phyloP scores from a whole-genome alignment of 495 filamentous ascomycete genomes.

The Xylaria intraflava region DNA sequence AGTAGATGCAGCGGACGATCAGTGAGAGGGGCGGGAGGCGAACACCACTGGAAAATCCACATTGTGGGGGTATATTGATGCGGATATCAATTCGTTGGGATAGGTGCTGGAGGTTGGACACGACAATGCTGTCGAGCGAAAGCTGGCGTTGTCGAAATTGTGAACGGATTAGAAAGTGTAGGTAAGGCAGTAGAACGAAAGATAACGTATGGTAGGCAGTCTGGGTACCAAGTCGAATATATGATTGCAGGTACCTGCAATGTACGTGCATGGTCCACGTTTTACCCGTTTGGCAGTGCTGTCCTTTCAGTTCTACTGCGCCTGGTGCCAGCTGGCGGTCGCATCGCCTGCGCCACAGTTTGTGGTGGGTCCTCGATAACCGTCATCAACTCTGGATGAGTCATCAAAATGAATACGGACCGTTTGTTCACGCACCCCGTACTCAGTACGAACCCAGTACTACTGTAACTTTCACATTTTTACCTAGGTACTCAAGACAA shows the following conservation, averaged over 20 bases:
- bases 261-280: too few relatives aligned
- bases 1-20: slow-evolving; percentile 19
- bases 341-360: background rate
- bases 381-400: too few relatives aligned
- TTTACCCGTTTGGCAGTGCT: slow-evolving; percentile 2
- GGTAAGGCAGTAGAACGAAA: background rate
- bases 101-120: background rate
- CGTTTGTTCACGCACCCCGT: too few relatives aligned
- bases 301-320: background rate
- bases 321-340: background rate
- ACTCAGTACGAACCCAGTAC: too few relatives aligned
- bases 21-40: slow-evolving; percentile 30
- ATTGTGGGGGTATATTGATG: slow-evolving; percentile 45
- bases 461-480: too few relatives aligned
- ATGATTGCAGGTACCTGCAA: too few relatives aligned
- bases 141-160: slow-evolving; percentile 1
- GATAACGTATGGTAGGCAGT: background rate
- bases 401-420: too few relatives aligned
- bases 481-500: background rate
- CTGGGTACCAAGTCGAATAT: background rate
- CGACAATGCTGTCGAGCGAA: background rate
- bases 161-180: background rate
- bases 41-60: slow-evolving; percentile 98
- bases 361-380: background rate
- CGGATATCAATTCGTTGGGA: background rate